These are phyloP conservation scores for Quercus lobata DNA, from an alignment of 331 rosid species.

Conservation along the genomic window DNA sequence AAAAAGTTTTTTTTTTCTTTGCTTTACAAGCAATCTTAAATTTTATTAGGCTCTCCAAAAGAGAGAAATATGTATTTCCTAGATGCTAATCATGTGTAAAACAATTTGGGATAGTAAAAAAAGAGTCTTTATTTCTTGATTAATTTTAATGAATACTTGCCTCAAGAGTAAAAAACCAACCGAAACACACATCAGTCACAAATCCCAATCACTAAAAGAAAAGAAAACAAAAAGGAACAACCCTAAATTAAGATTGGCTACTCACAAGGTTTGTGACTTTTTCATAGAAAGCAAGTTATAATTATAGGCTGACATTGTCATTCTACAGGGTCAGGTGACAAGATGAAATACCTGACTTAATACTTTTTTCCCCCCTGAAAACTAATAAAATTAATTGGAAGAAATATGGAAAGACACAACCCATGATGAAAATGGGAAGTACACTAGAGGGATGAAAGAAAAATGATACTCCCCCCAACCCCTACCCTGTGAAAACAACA, in stretches of 20 bases:
- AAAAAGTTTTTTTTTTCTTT: not conserved
- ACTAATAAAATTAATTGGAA: not conserved
- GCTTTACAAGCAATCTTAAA: not conserved
- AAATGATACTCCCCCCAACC: too few species aligned
- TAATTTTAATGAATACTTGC: not conserved
- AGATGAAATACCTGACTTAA: not conserved
- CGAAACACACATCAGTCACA: not conserved
- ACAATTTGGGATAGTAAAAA: not conserved
- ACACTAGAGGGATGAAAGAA: not conserved
- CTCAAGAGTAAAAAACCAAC: not conserved
- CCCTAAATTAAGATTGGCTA: not conserved
- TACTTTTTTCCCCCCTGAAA: not conserved
- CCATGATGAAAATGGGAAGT: not conserved
- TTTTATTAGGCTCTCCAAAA: not conserved
- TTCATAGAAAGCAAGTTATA: too few species aligned
- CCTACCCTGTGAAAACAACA: not conserved
- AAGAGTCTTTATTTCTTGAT: too few species aligned
- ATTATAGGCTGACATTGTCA: not conserved
- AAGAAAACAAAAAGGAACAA: not conserved
- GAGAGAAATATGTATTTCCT: not conserved
- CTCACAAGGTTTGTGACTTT: not conserved
- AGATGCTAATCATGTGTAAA: not conserved
- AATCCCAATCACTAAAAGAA: not conserved
- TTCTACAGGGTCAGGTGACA: not conserved
- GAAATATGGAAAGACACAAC: not conserved